phyloP scores from a whole-genome alignment of 345 rosid species.

The Firmiana major region DNA sequence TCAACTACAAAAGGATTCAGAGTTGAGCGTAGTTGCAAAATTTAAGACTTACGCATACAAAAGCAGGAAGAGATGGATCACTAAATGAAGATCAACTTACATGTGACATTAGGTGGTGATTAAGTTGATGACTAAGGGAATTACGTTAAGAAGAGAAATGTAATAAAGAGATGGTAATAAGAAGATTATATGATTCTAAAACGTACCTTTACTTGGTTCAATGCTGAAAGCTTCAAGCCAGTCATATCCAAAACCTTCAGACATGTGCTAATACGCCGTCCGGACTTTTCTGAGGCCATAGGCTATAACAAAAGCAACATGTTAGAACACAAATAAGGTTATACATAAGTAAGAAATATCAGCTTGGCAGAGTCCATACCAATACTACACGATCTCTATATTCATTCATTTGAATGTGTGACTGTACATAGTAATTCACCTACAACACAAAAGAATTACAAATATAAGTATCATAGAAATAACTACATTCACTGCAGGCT shows the following conservation, averaged over 20 bases:
- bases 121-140: neutral
- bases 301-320: conserved; percentile 45
- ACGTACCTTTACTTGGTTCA: conserved; percentile 81
- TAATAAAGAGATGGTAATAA: neutral
- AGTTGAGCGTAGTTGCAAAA: neutral
- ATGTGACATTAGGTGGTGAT: neutral
- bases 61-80: neutral
- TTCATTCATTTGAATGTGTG: conserved; percentile 98
- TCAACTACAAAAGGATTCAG: neutral
- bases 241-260: conserved; percentile 96
- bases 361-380: conserved; percentile 29
- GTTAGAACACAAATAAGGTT: conserved; percentile 7
- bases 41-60: neutral
- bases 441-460: conserved; percentile 23
- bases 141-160: neutral
- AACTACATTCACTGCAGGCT: neutral
- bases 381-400: conserved; percentile 84
- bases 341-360: neutral
- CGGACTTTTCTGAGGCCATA: conserved; percentile 61
- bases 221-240: conserved; percentile 82
- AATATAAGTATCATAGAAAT: neutral
- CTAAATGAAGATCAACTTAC: neutral
- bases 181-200: conserved; percentile 10
- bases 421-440: conserved; percentile 88
- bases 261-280: conserved; percentile 66